phyloP scores from a whole-genome alignment of 2,329 filamentous ascomycete genomes.

The Trematosphaeria pertusa region DNA sequence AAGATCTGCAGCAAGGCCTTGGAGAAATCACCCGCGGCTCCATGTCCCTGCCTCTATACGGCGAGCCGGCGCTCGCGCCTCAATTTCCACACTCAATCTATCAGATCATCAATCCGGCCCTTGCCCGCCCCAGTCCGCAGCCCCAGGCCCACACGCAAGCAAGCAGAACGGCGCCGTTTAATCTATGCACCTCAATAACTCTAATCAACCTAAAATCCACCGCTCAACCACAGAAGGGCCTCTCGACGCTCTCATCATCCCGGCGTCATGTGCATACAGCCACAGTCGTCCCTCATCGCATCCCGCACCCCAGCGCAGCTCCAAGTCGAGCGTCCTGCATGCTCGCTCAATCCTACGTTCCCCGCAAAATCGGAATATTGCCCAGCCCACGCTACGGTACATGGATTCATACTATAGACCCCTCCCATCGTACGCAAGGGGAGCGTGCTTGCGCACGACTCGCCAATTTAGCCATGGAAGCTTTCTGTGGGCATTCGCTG shows the following conservation, averaged over 20 bases:
- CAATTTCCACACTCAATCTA: slow-evolving; percentile 25
- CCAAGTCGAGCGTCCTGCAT: too few relatives aligned
- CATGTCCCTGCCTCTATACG: slow-evolving; percentile 7
- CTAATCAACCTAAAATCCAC: slow-evolving; percentile 38
- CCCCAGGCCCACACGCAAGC: not conserved
- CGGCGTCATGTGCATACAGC: slow-evolving; percentile 14
- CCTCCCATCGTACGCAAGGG: too few relatives aligned
- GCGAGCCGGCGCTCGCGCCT: slow-evolving; percentile 12
- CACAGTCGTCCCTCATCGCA: slow-evolving; percentile 2
- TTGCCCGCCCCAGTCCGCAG: not conserved
- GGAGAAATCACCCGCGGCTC: slow-evolving; percentile 27
- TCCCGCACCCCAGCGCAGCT: too few relatives aligned
- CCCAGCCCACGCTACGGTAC: slow-evolving; percentile 2
- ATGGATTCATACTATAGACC: too few relatives aligned
- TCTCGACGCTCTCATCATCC: slow-evolving; percentile 14
- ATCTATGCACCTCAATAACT: slow-evolving; percentile 31
- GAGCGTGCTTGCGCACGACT: not conserved
- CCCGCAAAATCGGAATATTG: slow-evolving; percentile 24
- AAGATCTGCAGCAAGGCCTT: slow-evolving; percentile 35
- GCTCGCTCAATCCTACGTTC: slow-evolving; percentile 9
- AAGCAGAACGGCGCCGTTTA: slow-evolving; percentile 16
- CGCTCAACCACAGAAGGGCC: slow-evolving; percentile 11
- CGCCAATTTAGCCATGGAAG: slow-evolving; percentile 12
- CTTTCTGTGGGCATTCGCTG: slow-evolving; percentile 1
- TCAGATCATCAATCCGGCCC: slow-evolving; percentile 7